phyloP scores from a whole-genome alignment of 306 rosid species.

The Begonia masoniana region DNA sequence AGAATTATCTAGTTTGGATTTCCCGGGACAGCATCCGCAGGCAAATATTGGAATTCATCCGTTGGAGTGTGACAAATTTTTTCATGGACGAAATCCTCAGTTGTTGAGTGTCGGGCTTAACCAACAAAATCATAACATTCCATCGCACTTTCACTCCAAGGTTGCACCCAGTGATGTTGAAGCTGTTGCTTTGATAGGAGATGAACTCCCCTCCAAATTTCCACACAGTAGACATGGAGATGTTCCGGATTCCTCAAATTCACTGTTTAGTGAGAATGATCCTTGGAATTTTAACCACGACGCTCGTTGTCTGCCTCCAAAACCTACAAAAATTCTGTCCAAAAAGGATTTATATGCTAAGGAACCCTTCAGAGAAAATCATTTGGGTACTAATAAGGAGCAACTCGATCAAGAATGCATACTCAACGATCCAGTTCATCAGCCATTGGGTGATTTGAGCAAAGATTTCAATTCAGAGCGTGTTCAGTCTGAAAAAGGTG shows the following conservation, averaged over 20 bases:
- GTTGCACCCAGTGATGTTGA: conserved; percentile 13
- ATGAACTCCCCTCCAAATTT: conserved; percentile 17
- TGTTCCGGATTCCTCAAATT: conserved; percentile 48
- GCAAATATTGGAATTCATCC: conserved; percentile 23
- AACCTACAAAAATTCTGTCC: conserved; percentile 23
- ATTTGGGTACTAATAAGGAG: conserved; percentile 22
- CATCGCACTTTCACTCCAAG: conserved; percentile 12
- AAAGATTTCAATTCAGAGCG: conserved; percentile 37
- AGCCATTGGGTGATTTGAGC: conserved; percentile 21
- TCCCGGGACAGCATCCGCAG: conserved; percentile 38
- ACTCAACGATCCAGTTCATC: conserved; percentile 31
- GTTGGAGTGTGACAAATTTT: conserved; percentile 14
- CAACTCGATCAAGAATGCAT: conserved; percentile 20
- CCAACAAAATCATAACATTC: conserved; percentile 7
- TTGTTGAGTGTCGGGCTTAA: conserved; percentile 13
- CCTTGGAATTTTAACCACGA: conserved; percentile 63
- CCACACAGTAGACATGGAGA: conserved; percentile 30
- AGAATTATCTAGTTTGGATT: conserved; percentile 37
- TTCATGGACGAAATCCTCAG: conserved; percentile 16
- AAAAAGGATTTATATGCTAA: conserved; percentile 29
- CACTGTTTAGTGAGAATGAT: conserved; percentile 76
- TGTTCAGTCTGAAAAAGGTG: conserved; percentile 35
- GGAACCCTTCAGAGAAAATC: conserved; percentile 36
- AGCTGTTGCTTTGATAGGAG: conserved; percentile 11
- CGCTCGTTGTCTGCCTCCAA: conserved; percentile 47